A percentile compares a stretch with the other conserved stretches of the same genome.
Conservation (phyloP, 352 stramenopile species). For the Phytophthora pini region DNA sequence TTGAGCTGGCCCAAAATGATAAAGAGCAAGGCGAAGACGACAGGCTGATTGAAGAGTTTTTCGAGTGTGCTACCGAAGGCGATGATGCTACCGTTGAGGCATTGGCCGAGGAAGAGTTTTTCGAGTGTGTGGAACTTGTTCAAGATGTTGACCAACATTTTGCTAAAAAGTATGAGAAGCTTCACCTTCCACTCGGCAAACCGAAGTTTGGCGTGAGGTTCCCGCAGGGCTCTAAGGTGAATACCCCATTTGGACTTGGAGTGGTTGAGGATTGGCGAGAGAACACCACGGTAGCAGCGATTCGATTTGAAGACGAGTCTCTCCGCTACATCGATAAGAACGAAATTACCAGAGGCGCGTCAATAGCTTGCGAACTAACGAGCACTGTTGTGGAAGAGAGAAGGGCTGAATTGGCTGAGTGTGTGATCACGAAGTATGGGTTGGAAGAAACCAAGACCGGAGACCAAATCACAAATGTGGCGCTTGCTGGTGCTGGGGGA, state of each 20-base stretch:
- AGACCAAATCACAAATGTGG: constrained; percentile 55
- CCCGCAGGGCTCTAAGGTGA: constrained; percentile 59
- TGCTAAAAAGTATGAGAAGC: constrained; percentile 27
- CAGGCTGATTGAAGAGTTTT: constrained; percentile 76
- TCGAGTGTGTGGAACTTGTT: constrained; percentile 75
- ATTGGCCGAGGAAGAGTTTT: constrained; percentile 84
- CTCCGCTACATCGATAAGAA: constrained; percentile 73
- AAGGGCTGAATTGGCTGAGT: constrained; percentile 52
- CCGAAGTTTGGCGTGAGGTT: constrained; percentile 37
- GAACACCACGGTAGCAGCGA: constrained; percentile 43
- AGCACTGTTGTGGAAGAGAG: constrained; percentile 49
- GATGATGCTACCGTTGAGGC: constrained; percentile 64
- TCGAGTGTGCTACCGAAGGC: constrained; percentile 62
- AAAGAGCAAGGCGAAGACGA: constrained; percentile 52
- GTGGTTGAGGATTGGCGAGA: constrained; percentile 56
- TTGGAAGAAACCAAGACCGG: constrained; percentile 49
- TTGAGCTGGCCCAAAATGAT: constrained; percentile 30
- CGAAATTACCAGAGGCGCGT: constrained; percentile 59
- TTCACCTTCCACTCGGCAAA: constrained; percentile 13
- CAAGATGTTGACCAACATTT: constrained; percentile 64
- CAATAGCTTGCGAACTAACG: constrained; percentile 35
- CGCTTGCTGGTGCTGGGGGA: constrained; percentile 64
- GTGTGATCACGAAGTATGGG: constrained; percentile 58
- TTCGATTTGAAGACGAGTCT: constrained; percentile 49
- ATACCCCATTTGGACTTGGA: constrained; percentile 71